These are phyloP conservation scores for Leccinum variicolor DNA, from an alignment of 768 basidiomycete genomes.

Conservation along the genomic window DNA sequence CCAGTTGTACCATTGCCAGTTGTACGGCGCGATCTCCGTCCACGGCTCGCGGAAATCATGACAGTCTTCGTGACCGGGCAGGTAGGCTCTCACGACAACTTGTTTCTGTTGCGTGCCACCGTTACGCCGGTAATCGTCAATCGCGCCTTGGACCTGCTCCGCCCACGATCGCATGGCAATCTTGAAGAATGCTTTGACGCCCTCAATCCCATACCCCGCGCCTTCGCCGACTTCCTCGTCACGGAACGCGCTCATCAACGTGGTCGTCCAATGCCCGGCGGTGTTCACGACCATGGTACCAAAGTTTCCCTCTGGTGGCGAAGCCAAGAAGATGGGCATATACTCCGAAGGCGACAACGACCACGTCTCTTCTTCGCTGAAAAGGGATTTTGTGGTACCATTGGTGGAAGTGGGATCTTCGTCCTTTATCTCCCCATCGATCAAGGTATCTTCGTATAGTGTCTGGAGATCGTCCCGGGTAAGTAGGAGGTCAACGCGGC, in stretches of 20 bases:
- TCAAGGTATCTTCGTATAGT: constrained; percentile 36
- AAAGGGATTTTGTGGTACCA: constrained; percentile 37
- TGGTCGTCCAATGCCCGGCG: constrained; percentile 68
- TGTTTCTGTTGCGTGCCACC: constrained; percentile 34
- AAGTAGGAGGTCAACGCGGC: constrained; percentile 59
- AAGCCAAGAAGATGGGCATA: constrained; percentile 44
- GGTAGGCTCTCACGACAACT: constrained; percentile 57
- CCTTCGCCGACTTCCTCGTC: constrained; percentile 29
- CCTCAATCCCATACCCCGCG: constrained; percentile 47
- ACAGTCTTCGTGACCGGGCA: constrained; percentile 66
- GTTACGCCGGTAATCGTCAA: constrained; percentile 33
- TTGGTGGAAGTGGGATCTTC: constrained; percentile 16
- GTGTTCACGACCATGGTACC: constrained; percentile 62
- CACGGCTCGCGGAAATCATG: constrained; percentile 47
- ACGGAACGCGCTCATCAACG: constrained; percentile 43
- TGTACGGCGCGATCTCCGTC: constrained; percentile 41
- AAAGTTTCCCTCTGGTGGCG: constrained; percentile 49
- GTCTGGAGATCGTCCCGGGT: constrained; percentile 44
- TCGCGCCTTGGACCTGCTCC: constrained; percentile 42
- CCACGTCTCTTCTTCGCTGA: constrained; percentile 57
- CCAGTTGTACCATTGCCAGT: constrained; percentile 63
- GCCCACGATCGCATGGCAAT: constrained; percentile 59
- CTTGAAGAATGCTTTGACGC: constrained; percentile 55
- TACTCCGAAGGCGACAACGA: constrained; percentile 51
- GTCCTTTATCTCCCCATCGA: constrained; percentile 15